These are phyloP conservation scores for Colletotrichum nymphaeae DNA, from an alignment of 2,329 filamentous ascomycete genomes.

Conservation along the genomic window DNA sequence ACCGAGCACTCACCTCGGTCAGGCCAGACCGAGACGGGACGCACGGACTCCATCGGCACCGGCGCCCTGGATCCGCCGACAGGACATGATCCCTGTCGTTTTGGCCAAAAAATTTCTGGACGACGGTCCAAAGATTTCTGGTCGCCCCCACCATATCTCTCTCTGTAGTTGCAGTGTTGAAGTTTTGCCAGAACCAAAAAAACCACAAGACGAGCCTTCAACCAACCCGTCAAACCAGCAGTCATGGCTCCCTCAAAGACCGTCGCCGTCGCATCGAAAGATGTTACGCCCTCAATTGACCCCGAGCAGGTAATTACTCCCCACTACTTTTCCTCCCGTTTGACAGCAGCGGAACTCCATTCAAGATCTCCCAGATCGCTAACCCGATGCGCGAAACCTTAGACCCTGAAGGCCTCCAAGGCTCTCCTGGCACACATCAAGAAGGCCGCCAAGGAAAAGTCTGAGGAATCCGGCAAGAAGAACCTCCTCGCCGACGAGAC, in stretches of 20 bases:
- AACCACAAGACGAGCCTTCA: conserved; percentile 8
- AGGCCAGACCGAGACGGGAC: background rate
- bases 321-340: background rate
- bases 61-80: conserved; percentile 31
- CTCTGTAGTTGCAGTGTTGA: conserved; percentile 2
- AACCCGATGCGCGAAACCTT: conserved; percentile 17
- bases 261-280: conserved; percentile 44
- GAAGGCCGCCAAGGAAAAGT: conserved; percentile 59
- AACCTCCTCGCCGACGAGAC: conserved; percentile 63
- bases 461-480: conserved; percentile 58
- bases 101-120: conserved; percentile 34
- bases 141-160: conserved; percentile 24
- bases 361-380: conserved; percentile 9
- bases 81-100: conserved; percentile 25
- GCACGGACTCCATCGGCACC: conserved; percentile 28
- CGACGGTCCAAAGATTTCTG: conserved; percentile 30
- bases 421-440: conserved; percentile 72
- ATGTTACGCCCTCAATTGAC: conserved; percentile 49
- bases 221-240: conserved; percentile 26
- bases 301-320: conserved; percentile 51
- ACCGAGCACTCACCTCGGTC: conserved; percentile 22
- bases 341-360: background rate
- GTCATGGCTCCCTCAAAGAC: conserved; percentile 56
- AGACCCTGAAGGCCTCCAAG: conserved; percentile 73
- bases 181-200: conserved; percentile 4